Evolutionary conservation across 352 stramenopile species (phyloP).

Genomic region (Globisporangium apiculatum): DNA sequence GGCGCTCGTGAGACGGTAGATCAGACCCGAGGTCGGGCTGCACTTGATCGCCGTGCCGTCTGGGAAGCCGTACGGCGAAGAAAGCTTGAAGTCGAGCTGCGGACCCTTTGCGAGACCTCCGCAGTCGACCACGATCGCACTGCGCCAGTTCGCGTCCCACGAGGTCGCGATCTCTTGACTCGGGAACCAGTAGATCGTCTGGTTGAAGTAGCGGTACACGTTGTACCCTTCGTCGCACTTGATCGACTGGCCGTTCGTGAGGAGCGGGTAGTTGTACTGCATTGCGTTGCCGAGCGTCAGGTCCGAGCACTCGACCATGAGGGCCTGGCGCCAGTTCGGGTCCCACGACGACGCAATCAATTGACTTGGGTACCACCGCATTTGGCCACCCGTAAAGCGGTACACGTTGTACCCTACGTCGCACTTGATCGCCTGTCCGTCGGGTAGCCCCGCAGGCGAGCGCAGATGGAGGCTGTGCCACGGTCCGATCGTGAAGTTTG

Average conservation of each 20-base stretch:
- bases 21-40: neutral
- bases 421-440: conserved; percentile 12
- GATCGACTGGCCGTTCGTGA: neutral
- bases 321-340: neutral
- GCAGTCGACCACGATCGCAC: conserved; percentile 14
- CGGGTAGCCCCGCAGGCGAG: neutral
- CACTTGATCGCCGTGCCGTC: conserved; percentile 9
- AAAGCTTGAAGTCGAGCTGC: neutral
- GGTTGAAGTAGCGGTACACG: conserved; percentile 13
- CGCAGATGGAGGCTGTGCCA: neutral
- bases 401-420: neutral
- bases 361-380: conserved; percentile 7
- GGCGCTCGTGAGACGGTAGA: conserved; percentile 4
- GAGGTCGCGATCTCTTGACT: conserved; percentile 11
- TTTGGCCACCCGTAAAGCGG: conserved; percentile 9
- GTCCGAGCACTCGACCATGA: conserved; percentile 2
- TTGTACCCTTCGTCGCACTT: neutral
- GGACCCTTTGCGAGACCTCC: conserved; percentile 3
- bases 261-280: conserved; percentile 2
- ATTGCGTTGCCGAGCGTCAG: neutral
- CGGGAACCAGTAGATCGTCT: conserved; percentile 14
- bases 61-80: neutral
- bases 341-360: conserved; percentile 20
- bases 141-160: conserved; percentile 18
- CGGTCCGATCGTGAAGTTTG: conserved; percentile 5